Evolutionary conservation across 805 yeast genomes (phyloP).

Genomic region (Ogataea paraovalis): DNA sequence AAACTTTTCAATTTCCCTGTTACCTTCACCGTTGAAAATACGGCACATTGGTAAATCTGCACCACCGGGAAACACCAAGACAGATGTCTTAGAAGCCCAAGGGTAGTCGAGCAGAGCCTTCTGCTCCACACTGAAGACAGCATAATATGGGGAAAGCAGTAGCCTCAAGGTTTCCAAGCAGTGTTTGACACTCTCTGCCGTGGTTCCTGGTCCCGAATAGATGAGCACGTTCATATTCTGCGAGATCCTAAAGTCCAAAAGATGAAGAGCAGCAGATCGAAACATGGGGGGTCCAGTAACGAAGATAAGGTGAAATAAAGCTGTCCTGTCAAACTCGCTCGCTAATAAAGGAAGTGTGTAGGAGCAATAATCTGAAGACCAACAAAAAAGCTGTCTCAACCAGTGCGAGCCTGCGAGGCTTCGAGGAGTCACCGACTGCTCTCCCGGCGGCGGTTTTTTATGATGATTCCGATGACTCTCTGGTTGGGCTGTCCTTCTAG

Average conservation of each 20-base stretch:
- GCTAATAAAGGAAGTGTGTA: too few species aligned
- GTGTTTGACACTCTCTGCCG: constrained; percentile 82
- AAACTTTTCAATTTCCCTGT: constrained; percentile 53
- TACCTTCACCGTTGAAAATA: constrained; percentile 67
- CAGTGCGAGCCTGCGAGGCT: too few species aligned
- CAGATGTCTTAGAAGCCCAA: constrained; percentile 77
- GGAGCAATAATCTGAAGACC: not conserved
- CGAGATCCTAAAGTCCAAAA: not conserved
- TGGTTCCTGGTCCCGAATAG: constrained; percentile 76
- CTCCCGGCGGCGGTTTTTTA: too few species aligned
- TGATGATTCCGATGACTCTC: constrained; percentile 1
- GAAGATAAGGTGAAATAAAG: not conserved
- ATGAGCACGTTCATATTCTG: constrained; percentile 67
- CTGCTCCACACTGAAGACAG: constrained; percentile 70
- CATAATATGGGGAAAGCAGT: constrained; percentile 81
- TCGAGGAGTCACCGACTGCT: too few species aligned
- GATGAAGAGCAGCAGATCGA: not conserved
- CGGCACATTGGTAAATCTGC: constrained; percentile 87
- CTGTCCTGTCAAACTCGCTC: too few species aligned
- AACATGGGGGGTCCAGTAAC: not conserved
- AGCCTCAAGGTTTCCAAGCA: constrained; percentile 71
- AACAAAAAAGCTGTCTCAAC: not conserved
- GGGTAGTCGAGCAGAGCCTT: constrained; percentile 71
- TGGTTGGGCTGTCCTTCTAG: not conserved
- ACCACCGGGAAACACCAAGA: constrained; percentile 92